Conservation (phyloP, 306 rosid genomes). For the Lathyrus sativus region DNA sequence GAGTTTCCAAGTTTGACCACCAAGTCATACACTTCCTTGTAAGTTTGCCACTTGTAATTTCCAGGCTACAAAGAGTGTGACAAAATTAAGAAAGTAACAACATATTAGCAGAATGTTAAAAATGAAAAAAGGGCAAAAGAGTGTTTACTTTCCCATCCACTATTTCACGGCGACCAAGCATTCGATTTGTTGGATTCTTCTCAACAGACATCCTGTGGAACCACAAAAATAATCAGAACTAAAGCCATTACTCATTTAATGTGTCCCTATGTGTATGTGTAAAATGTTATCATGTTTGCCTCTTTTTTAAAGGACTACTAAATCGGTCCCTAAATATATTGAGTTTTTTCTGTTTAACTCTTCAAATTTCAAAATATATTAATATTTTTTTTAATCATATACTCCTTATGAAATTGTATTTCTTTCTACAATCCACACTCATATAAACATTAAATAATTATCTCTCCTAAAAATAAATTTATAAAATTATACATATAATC, state of each 20-base stretch:
- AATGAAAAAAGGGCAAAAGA: neutral
- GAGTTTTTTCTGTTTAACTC: too few species aligned
- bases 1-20: constrained; percentile 71
- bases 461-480: too few species aligned
- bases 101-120: constrained; percentile 1
- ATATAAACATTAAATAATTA: too few species aligned
- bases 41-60: constrained; percentile 74
- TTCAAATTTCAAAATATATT: too few species aligned
- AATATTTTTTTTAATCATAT: too few species aligned
- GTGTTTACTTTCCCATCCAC: constrained; percentile 60
- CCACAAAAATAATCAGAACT: constrained; percentile 6
- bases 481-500: too few species aligned
- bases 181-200: constrained; percentile 60
- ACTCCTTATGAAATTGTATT: too few species aligned
- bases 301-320: neutral
- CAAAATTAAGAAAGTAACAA: constrained; percentile 18
- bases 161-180: constrained; percentile 81
- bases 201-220: constrained; percentile 62
- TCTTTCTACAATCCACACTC: too few species aligned
- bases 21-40: constrained; percentile 63
- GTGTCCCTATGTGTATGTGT: neutral
- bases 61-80: constrained; percentile 61
- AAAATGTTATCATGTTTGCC: neutral
- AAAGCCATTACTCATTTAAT: neutral
- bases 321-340: too few species aligned